A percentile compares a stretch with the other conserved stretches of the same genome.
phyloP scores from a whole-genome alignment of 352 stramenopile species.

The Globisporangium cystogenes region DNA sequence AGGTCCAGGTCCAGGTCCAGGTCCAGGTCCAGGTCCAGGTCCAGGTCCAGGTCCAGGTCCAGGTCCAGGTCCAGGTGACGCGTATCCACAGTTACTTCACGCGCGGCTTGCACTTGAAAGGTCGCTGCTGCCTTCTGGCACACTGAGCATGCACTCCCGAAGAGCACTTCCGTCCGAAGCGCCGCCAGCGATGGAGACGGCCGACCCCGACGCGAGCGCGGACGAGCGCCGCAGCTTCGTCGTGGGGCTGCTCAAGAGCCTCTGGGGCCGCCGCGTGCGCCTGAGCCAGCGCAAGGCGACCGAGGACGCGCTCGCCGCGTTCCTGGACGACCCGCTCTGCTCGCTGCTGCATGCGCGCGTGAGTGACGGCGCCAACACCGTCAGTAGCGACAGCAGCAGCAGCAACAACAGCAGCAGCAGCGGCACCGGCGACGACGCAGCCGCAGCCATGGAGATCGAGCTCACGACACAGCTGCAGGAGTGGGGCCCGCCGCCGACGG shows the following conservation, averaged over 20 bases:
- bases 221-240: constrained; percentile 60
- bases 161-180: no score
- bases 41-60: no score
- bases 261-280: constrained; percentile 45
- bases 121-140: no score
- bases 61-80: no score
- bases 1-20: no score
- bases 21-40: no score
- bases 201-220: constrained; percentile 24
- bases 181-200: constrained; percentile 20
- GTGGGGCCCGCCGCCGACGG: background rate
- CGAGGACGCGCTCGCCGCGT: constrained; percentile 46
- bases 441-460: constrained; percentile 6
- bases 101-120: no score
- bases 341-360: constrained; percentile 43
- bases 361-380: constrained; percentile 9
- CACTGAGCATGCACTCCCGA: no score
- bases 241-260: constrained; percentile 43
- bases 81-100: no score
- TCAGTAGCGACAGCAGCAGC: background rate
- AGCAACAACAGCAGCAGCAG: constrained; percentile 7
- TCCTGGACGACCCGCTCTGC: constrained; percentile 71
- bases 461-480: constrained; percentile 27
- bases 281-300: constrained; percentile 33
- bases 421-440: no score